A percentile compares a stretch with the other conserved stretches of the same genome.
phyloP scores from a whole-genome alignment of 2,329 filamentous ascomycete genomes.

The Metarhizium sp. region DNA sequence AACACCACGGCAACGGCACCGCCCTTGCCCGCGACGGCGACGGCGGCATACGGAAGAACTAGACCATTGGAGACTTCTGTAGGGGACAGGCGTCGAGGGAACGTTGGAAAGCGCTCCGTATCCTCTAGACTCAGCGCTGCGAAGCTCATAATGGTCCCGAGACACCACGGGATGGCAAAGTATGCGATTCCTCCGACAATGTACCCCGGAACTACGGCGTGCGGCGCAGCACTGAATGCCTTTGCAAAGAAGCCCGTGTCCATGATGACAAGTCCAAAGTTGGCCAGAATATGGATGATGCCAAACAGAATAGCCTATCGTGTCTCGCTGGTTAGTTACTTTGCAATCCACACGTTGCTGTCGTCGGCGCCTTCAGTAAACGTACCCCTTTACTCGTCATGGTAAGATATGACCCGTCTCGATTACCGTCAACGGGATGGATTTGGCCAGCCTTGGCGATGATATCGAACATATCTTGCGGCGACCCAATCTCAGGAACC shows the following conservation, averaged over 20 bases:
- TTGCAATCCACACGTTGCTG: neutral
- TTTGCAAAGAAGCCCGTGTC: constrained; percentile 45
- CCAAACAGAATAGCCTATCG: constrained; percentile 37
- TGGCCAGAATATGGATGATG: constrained; percentile 24
- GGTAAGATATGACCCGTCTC: constrained; percentile 25
- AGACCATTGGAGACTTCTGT: constrained; percentile 58
- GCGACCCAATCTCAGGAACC: constrained; percentile 35
- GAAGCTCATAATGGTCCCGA: constrained; percentile 41
- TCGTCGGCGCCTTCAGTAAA: neutral
- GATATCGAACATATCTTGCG: constrained; percentile 38
- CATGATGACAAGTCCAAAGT: constrained; percentile 41
- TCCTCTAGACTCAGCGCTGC: constrained; percentile 37
- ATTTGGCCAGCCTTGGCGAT: constrained; percentile 32
- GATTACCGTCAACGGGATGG: constrained; percentile 44
- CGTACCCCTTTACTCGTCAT: constrained; percentile 41
- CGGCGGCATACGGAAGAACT: constrained; percentile 56
- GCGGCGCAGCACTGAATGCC: constrained; percentile 36
- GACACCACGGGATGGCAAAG: constrained; percentile 43
- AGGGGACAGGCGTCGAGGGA: constrained; percentile 43
- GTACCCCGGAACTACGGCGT: constrained; percentile 32
- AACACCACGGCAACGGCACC: constrained; percentile 60
- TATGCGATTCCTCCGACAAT: constrained; percentile 43
- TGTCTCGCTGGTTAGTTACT: neutral
- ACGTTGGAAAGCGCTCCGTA: constrained; percentile 41
- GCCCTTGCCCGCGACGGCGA: constrained; percentile 59